Evolutionary conservation across 345 rosid species (phyloP), one percentile per base, ranked within the genome.

Genomic region (Ceriops tagal): DNA sequence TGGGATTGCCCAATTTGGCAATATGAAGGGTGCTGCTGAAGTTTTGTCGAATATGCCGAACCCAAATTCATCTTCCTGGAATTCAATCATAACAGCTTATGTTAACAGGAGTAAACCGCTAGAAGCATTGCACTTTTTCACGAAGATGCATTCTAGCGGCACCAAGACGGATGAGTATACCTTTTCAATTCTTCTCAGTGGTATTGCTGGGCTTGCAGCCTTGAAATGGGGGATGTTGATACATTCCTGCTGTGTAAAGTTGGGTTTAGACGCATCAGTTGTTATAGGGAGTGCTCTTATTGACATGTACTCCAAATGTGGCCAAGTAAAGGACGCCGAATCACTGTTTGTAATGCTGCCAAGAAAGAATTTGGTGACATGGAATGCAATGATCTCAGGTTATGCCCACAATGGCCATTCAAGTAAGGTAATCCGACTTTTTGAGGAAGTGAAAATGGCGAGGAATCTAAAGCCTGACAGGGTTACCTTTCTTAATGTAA

Each of bases 271-370:
- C 57, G 21, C 81, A 35, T 77, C 79, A 24, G 75, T 87, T 43
- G 90, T 88, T 15, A 85, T 88, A 13, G 96, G 85, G 3, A 84
- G 91, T 71, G 89, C 98, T 79, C 78, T 88, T 4, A 67, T 88
- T 55, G 92, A 92, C 79, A 84, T 86, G 98, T 90, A 92, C 79
- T 81, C 87, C 15, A 90, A 92, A 73, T 92, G 96, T 22, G 96
- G 96, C 58, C 77, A 78, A 77, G 62, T 87, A 49, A 73, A 73
- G 69, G 61, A 62, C 8, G 90, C 92, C 5, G 93, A 85, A 72
- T 77, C 74, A 24, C 51, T 87, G 55, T 90, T 90, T 61, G 66
- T 32, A 51, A 80, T 78, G 2, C 70, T 86, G 70, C 82, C 85
- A 26, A 75, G 47, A 55, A 88, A 65, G 82, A 92, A 88, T 71